phyloP scores from a whole-genome alignment of 2,329 filamentous ascomycete species.

The Fusarium brevicatenulatum region DNA sequence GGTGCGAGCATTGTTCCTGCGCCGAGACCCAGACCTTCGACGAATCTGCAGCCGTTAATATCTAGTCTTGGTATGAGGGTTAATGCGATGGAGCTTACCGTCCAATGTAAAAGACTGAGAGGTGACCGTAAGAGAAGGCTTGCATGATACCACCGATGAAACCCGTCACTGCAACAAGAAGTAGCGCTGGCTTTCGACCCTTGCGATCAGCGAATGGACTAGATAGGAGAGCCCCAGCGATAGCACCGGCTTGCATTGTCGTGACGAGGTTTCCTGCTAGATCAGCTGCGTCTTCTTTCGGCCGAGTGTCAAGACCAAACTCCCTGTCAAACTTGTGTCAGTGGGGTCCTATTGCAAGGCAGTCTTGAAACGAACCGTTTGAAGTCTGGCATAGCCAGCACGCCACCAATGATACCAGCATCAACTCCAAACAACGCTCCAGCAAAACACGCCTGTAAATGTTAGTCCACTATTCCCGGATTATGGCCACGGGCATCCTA shows the following conservation, averaged over 20 bases:
- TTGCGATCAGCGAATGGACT: constrained; percentile 44
- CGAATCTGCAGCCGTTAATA: constrained; percentile 42
- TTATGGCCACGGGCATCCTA: neutral
- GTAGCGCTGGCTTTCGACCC: constrained; percentile 47
- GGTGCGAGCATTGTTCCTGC: constrained; percentile 67
- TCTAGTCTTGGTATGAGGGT: neutral
- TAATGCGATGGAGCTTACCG: constrained; percentile 4
- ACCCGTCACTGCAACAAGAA: constrained; percentile 44
- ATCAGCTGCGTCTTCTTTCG: constrained; percentile 30
- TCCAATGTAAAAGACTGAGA: constrained; percentile 46
- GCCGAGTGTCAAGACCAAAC: constrained; percentile 35
- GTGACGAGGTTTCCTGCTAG: constrained; percentile 44
- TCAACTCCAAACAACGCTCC: constrained; percentile 43
- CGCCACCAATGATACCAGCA: constrained; percentile 45
- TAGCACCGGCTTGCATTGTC: constrained; percentile 44
- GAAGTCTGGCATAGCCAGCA: constrained; percentile 44
- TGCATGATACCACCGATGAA: constrained; percentile 48
- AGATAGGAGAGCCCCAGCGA: constrained; percentile 39
- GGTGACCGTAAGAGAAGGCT: constrained; percentile 45
- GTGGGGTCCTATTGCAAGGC: rapidly evolving
- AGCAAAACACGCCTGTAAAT: constrained; percentile 31
- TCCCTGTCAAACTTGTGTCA: constrained; percentile 3
- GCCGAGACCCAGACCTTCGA: constrained; percentile 63
- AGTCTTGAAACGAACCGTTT: constrained; percentile 1
- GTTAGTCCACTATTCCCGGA: neutral